Evolutionary conservation across 2,329 filamentous ascomycete genomes (phyloP), one percentile per base, ranked within the genome.

Genomic region (Fusarium brevicatenulatum): DNA sequence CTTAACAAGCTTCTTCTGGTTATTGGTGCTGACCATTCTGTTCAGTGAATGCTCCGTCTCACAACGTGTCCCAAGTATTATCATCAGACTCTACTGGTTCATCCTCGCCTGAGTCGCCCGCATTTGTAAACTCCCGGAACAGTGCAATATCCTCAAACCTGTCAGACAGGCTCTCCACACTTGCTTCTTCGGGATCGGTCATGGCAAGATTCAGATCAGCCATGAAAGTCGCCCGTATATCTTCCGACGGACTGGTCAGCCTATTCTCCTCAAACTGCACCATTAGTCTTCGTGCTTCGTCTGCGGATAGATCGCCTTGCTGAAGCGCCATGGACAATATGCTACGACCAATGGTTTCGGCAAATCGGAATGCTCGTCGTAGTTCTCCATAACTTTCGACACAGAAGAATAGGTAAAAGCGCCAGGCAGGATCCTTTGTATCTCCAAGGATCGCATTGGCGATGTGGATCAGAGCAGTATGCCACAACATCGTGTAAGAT

Each of bases 401-500:
- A 39, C 82, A 84, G 3, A 83, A 68, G 7, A 81, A 67, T 9
- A 85, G 76, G 50, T 85, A 83, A 7, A 80, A 77, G 18, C 76
- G 78, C 78, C 78, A 81, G 15, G 81, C 67, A 0, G 77, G 70
- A 16, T 83, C 77, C 6, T 74, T 62, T 2, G 71, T 77, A 16
- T 78, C 72, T 21, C 76, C 72, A 1, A 84, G 68, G 18, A 84
- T 78, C 8, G 80, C 82, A 39, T 84, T 85, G 9, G 80, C 75
- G 1, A 84, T 75, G 40, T 84, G 84, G 5, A 82, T 79, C 25
- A 85, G 71, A 4, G 80, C 82, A 7, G 77, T 83, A 54, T 84
- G 81, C 82, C 82, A 85, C 5, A 84, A 73, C 12, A 84, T 79
- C 4, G 81, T 81, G 58, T 80, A 82, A 2, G 77, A 73, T 5